Evolutionary conservation across 225 moss, liverwort and hornwort species (phyloP).

Genomic region (Polytrichum commune): DNA sequence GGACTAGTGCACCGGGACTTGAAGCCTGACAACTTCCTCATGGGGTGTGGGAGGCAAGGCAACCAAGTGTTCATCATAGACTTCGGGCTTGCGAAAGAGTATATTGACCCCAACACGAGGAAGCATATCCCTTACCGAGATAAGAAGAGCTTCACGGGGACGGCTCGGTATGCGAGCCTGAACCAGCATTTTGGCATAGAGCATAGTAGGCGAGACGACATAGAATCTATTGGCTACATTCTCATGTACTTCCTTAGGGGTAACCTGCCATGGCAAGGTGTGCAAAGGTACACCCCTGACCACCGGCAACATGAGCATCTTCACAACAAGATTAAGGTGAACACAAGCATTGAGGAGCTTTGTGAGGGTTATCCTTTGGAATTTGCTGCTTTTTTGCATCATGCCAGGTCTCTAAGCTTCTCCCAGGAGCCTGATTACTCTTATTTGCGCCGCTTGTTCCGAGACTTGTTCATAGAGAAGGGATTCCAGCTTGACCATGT

Average conservation of each 20-base stretch:
- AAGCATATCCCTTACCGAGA: constrained; percentile 53
- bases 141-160: constrained; percentile 48
- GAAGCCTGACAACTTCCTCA: constrained; percentile 59
- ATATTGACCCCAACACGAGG: constrained; percentile 37
- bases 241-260: constrained; percentile 54
- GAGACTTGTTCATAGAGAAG: constrained; percentile 54
- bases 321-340: constrained; percentile 52
- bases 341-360: constrained; percentile 49
- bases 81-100: constrained; percentile 54
- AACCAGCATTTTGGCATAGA: constrained; percentile 56
- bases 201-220: constrained; percentile 49
- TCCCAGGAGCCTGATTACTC: constrained; percentile 59
- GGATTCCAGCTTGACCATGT: constrained; percentile 60
- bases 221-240: constrained; percentile 60
- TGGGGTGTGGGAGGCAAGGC: constrained; percentile 55
- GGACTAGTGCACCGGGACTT: constrained; percentile 55
- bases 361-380: constrained; percentile 38
- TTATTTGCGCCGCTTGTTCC: constrained; percentile 47
- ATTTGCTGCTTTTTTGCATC: constrained; percentile 52
- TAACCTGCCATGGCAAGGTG: constrained; percentile 46
- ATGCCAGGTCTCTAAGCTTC: constrained; percentile 37
- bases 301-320: constrained; percentile 47
- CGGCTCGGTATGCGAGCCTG: constrained; percentile 48
- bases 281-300: constrained; percentile 33
- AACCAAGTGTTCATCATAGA: constrained; percentile 60